A percentile compares a stretch with the other conserved stretches of the same genome.
Conservation (phyloP, 2,329 filamentous ascomycete species). For the Hypoxylon sp. region DNA sequence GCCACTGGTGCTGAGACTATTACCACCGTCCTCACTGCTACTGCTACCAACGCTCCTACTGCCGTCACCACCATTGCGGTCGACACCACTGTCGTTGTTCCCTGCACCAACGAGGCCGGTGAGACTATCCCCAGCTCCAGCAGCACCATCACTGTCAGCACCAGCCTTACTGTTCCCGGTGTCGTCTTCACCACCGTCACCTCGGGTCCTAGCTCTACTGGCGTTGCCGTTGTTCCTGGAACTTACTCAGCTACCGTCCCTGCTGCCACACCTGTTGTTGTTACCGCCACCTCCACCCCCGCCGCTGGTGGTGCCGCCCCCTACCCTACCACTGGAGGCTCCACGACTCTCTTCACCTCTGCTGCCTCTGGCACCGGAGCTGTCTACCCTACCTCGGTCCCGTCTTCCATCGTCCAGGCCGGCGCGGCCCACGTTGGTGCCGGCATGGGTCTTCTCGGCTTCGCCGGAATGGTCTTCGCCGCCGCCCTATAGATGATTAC, state of each 20-base stretch:
- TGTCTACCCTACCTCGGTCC: slow-evolving; percentile 34
- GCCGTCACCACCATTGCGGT: slow-evolving; percentile 59
- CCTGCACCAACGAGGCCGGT: slow-evolving; percentile 57
- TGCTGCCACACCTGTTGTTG: slow-evolving; percentile 46
- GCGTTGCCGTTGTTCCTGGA: slow-evolving; percentile 53
- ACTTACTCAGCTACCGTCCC: slow-evolving; percentile 46
- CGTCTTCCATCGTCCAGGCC: slow-evolving; percentile 43
- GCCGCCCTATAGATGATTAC: slow-evolving; percentile 53
- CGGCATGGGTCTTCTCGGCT: slow-evolving; percentile 56
- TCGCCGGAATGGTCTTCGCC: slow-evolving; percentile 55
- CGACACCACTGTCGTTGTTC: slow-evolving; percentile 60
- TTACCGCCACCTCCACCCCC: slow-evolving; percentile 45
- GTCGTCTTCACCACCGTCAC: slow-evolving; percentile 50
- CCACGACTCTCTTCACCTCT: slow-evolving; percentile 52
- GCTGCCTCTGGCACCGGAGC: slow-evolving; percentile 49
- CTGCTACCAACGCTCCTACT: slow-evolving; percentile 53
- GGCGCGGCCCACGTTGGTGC: slow-evolving; percentile 49
- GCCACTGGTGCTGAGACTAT: slow-evolving; percentile 75
- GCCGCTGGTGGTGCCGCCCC: slow-evolving; percentile 44
- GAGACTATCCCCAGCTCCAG: slow-evolving; percentile 59
- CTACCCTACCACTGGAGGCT: slow-evolving; percentile 47
- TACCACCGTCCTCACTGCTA: slow-evolving; percentile 67
- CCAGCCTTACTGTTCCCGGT: slow-evolving; percentile 56
- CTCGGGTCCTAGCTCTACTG: slow-evolving; percentile 49
- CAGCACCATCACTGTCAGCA: slow-evolving; percentile 56